These are phyloP conservation scores for Bodo saltans DNA, from an alignment of 78 protist genomes.

Conservation along the genomic window DNA sequence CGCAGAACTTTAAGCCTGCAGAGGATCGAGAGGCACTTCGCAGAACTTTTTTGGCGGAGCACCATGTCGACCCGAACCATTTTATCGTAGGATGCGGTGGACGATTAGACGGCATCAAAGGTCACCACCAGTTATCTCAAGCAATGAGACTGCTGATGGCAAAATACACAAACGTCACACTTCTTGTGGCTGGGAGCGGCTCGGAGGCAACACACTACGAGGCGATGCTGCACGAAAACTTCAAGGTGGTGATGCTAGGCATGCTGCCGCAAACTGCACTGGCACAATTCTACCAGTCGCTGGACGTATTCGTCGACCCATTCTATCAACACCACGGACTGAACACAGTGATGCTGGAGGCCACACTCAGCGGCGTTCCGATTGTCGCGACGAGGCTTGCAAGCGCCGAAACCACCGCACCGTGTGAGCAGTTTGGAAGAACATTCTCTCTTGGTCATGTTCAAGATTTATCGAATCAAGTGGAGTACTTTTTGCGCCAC, in stretches of 20 bases:
- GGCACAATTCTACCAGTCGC: constrained; percentile 2
- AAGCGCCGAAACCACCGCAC: not conserved
- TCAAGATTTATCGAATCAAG: not conserved
- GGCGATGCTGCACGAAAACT: not conserved
- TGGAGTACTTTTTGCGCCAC: not conserved
- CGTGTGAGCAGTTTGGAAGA: not conserved
- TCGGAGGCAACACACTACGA: not conserved
- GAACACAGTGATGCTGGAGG: constrained; percentile 31
- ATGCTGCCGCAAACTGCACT: constrained; percentile 23
- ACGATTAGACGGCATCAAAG: not conserved
- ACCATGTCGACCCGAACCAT: not conserved
- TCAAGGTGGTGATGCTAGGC: constrained; percentile 3
- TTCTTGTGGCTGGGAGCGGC: constrained; percentile 22
- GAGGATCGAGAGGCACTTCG: not conserved
- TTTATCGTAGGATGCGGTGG: constrained; percentile 31
- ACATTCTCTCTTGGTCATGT: not conserved
- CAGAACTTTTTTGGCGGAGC: not conserved
- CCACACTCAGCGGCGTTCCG: constrained; percentile 2
- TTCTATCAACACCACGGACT: constrained; percentile 27
- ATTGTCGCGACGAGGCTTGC: constrained; percentile 14
- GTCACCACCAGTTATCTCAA: constrained; percentile 7
- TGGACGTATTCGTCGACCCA: constrained; percentile 27
- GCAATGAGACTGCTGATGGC: not conserved
- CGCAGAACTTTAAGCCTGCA: not conserved
- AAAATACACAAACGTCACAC: not conserved